Evolutionary conservation across 1,139 yeast genomes (phyloP).

Genomic region (Hansenula lynferdii): DNA sequence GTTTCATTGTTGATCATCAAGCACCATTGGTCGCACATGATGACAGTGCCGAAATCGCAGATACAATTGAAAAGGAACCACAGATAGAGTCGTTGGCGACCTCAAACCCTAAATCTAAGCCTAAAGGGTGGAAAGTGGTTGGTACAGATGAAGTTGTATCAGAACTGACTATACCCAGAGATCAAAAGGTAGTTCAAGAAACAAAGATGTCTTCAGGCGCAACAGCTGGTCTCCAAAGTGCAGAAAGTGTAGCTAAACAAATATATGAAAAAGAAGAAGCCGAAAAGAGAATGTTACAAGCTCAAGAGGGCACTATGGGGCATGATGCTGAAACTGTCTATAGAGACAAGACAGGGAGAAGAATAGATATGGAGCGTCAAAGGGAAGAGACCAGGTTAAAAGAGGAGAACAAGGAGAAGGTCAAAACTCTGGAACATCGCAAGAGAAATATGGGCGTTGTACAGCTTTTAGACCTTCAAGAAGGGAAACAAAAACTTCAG

Average conservation of each 20-base stretch:
- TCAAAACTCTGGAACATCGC: conserved; percentile 23
- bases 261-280: conserved; percentile 24
- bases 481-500: conserved; percentile 25
- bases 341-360: conserved; percentile 56
- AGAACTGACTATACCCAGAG: conserved; percentile 1
- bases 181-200: conserved; percentile 2
- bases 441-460: conserved; percentile 38
- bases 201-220: conserved; percentile 34
- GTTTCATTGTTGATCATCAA: neutral
- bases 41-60: neutral
- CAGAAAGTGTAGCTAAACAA: conserved; percentile 32
- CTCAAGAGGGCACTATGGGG: conserved; percentile 8
- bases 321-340: conserved; percentile 40
- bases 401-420: conserved; percentile 25
- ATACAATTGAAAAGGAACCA: conserved; percentile 16
- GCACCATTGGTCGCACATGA: neutral
- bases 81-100: too few species aligned
- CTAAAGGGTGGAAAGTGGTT: conserved; percentile 25
- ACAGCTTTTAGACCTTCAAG: conserved; percentile 30
- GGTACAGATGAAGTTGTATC: conserved; percentile 21
- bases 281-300: conserved; percentile 17
- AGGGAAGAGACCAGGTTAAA: conserved; percentile 25
- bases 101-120: neutral
- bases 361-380: conserved; percentile 36
- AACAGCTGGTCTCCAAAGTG: conserved; percentile 42